Percentiles rank a stretch among this genome's conserved stretches.
These are phyloP conservation scores for Clathrospora elynae DNA, from an alignment of 2,329 filamentous ascomycete species.

Conservation along the genomic window DNA sequence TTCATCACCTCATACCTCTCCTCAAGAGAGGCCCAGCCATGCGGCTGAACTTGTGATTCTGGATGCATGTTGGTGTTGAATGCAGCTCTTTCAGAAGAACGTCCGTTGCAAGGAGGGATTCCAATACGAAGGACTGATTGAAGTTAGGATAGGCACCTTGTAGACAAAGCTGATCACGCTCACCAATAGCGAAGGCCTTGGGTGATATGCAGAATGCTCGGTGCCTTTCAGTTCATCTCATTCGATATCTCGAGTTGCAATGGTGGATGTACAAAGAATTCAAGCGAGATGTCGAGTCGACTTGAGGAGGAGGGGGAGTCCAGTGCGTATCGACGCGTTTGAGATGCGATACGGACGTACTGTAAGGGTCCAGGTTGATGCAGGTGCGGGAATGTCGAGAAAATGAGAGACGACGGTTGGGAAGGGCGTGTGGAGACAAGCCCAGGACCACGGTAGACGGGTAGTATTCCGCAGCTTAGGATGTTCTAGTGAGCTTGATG, in stretches of 20 bases:
- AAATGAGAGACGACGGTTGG: constrained; percentile 50
- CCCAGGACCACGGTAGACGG: constrained; percentile 52
- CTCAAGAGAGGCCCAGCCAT: constrained; percentile 74
- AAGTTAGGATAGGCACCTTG: constrained; percentile 18
- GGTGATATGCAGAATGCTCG: constrained; percentile 13
- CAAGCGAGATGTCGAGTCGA: constrained; percentile 27
- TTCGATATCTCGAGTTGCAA: constrained; percentile 17
- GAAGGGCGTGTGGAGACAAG: constrained; percentile 49
- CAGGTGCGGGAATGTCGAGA: constrained; percentile 46
- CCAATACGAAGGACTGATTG: constrained; percentile 20
- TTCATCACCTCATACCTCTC: constrained; percentile 97
- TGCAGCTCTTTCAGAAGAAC: constrained; percentile 15
- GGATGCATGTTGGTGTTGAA: constrained; percentile 67
- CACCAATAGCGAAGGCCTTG: constrained; percentile 28
- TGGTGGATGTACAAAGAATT: constrained; percentile 19
- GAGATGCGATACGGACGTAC: constrained; percentile 42
- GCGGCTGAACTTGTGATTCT: constrained; percentile 73
- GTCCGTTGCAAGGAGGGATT: constrained; percentile 14
- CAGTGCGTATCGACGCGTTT: constrained; percentile 46
- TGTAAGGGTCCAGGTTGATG: constrained; percentile 51
- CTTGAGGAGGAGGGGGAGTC: constrained; percentile 35
- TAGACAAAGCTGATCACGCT: constrained; percentile 8
- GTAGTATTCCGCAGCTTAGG: constrained; percentile 47
- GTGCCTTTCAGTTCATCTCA: constrained; percentile 43
- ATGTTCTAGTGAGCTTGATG: constrained; percentile 48